These are phyloP conservation scores for Venturia carpophila DNA, from an alignment of 2,329 filamentous ascomycete species.

Conservation along the genomic window DNA sequence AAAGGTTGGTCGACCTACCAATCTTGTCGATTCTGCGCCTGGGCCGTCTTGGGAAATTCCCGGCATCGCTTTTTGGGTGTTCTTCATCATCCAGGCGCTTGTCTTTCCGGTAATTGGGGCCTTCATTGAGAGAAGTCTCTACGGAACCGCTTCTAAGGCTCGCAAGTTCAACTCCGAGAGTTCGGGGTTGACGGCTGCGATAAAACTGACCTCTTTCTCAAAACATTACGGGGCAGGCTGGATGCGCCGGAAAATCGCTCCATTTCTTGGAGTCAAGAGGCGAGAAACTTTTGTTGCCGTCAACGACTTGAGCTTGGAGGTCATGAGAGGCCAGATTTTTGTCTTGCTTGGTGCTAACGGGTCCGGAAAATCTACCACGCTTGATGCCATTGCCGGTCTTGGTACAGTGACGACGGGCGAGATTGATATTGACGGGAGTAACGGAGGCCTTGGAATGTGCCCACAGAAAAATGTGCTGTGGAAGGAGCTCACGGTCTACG, in stretches of 20 bases:
- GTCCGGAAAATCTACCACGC: constrained; percentile 80
- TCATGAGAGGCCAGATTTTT: constrained; percentile 72
- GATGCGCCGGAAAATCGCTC: constrained; percentile 44
- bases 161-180: constrained; percentile 35
- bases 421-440: constrained; percentile 66
- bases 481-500: constrained; percentile 77
- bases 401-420: constrained; percentile 67
- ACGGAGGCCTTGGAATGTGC: constrained; percentile 72
- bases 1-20: neutral
- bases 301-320: constrained; percentile 61
- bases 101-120: constrained; percentile 69
- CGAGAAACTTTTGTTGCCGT: constrained; percentile 72
- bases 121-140: constrained; percentile 63
- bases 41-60: constrained; percentile 57
- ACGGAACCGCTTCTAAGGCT: constrained; percentile 60
- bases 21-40: constrained; percentile 37
- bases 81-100: constrained; percentile 69
- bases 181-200: constrained; percentile 40
- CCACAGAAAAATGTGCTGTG: constrained; percentile 93
- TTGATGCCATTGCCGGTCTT: constrained; percentile 79
- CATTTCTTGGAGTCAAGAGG: constrained; percentile 40
- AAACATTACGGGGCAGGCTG: constrained; percentile 68
- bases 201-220: constrained; percentile 64
- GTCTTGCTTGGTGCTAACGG: constrained; percentile 84
- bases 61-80: constrained; percentile 69